Evolutionary conservation across 805 yeast genomes (phyloP), one percentile per base, ranked within the genome.

Genomic region (Kluyveromyces starmeri): DNA sequence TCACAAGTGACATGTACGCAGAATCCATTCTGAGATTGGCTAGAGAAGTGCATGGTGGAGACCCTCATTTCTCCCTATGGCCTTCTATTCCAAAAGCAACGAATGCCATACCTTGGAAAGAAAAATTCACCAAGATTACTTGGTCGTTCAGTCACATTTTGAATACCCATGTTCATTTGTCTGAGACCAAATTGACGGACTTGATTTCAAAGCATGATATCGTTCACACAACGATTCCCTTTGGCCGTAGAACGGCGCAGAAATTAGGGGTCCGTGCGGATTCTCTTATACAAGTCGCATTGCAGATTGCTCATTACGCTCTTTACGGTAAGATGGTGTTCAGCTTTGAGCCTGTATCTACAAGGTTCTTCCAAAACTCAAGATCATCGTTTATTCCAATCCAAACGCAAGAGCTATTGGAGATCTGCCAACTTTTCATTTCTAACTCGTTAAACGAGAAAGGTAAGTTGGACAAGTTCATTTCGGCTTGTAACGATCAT

Each of bases 241-340:
- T 73, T 61, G 96, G 96, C 18, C 71, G 80, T 52, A 74, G 78
- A 38, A 71, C 75, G 41, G 83, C 86, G 43, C 77, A 77, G 47
- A 78, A 75, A 41, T 73, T 82, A 75, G 89, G 86, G 27, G 74
- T 76, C 51, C 78, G 84, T 28, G 88, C 95, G 0, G 96, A 86
- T 62, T 89, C 95, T 0, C 80, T 82, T 64, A 79, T 85, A 26
- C 96, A 86, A 57, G 73, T 86, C 73, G 82, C 92, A 7, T 75
- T 86, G 58, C 96, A 86, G 55, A 78, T 89, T 7, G 84, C 95
- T 2, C 88, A 86, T 56, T 86, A 85, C 55, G 92, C 95, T 0
- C 65, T 86, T 27, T 86, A 86, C 49, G 96, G 96, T 13, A 81
- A 78, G 50, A 83, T 83, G 37, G 92, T 82, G 45, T 82, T 89